These are phyloP conservation scores for Phytophthora nicotianae DNA, from an alignment of 352 stramenopile genomes.

Conservation along the genomic window DNA sequence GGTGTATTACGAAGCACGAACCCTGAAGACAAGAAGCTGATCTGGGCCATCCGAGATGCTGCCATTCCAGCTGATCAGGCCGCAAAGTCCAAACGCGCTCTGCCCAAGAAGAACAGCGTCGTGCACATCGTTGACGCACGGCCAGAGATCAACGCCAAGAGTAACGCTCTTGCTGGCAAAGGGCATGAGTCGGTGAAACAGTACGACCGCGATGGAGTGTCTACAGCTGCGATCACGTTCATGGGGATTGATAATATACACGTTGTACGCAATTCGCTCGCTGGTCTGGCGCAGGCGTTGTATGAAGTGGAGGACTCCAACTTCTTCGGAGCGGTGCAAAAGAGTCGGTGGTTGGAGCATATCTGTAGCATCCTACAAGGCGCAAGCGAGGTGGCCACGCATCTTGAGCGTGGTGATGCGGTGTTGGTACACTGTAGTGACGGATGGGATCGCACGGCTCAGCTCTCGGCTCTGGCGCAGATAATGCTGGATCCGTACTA, in stretches of 20 bases:
- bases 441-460: constrained; percentile 84
- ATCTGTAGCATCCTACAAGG: constrained; percentile 81
- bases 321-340: constrained; percentile 86
- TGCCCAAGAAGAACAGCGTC: constrained; percentile 76
- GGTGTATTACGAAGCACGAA: constrained; percentile 94
- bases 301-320: constrained; percentile 89
- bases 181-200: constrained; percentile 90
- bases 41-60: constrained; percentile 87
- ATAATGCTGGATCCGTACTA: constrained; percentile 89
- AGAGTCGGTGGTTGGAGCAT: constrained; percentile 85
- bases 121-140: constrained; percentile 91
- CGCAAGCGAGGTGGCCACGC: constrained; percentile 71
- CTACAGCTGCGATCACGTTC: constrained; percentile 82
- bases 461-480: constrained; percentile 76
- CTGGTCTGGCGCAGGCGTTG: constrained; percentile 66
- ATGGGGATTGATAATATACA: constrained; percentile 92
- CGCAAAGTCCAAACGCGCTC: constrained; percentile 14
- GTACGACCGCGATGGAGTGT: constrained; percentile 76
- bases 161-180: constrained; percentile 90
- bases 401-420: constrained; percentile 77
- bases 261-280: constrained; percentile 78
- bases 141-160: constrained; percentile 91
- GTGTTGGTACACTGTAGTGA: constrained; percentile 88
- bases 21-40: constrained; percentile 89
- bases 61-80: constrained; percentile 56